Evolutionary conservation across 495 filamentous ascomycete genomes (phyloP).

Genomic region (Penicillium canescens): DNA sequence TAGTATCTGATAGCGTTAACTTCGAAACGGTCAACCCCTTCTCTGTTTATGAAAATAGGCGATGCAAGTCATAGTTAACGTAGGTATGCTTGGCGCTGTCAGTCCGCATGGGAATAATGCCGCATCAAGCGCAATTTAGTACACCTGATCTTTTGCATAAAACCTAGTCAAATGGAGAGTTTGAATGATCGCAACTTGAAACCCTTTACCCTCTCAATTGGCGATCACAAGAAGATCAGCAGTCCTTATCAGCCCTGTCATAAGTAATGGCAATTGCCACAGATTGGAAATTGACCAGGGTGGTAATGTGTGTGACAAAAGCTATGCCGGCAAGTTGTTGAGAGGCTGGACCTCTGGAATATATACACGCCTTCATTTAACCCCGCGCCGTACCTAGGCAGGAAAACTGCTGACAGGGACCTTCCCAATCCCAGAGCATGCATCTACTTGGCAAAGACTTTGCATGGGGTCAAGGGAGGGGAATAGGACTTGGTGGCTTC

Average conservation of each 20-base stretch:
- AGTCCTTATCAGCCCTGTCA: background rate
- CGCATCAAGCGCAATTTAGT: background rate
- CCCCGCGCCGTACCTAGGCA: background rate
- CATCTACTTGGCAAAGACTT: background rate
- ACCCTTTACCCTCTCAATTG: background rate
- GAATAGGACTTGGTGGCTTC: conserved; percentile 17
- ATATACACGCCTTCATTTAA: conserved; percentile 1
- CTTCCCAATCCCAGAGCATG: background rate
- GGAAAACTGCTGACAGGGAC: background rate
- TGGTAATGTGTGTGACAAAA: conserved; percentile 2
- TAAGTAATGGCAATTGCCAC: background rate
- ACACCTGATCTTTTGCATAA: conserved; percentile 2
- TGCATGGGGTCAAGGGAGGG: conserved; percentile 8
- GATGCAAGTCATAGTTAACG: conserved; percentile 1
- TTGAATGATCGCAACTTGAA: background rate
- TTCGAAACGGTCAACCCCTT: background rate
- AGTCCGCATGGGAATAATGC: background rate
- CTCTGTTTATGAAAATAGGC: background rate
- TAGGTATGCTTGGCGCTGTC: background rate
- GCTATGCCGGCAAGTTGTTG: conserved; percentile 4
- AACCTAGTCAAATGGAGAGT: background rate
- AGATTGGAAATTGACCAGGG: conserved; percentile 1
- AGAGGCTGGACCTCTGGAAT: conserved; percentile 10
- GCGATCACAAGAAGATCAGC: background rate
- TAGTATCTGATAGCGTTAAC: too few relatives aligned